A percentile compares a stretch with the other conserved stretches of the same genome.
These are phyloP conservation scores for Curvularia sp. DNA, from an alignment of 2,329 filamentous ascomycete species.

Conservation along the genomic window DNA sequence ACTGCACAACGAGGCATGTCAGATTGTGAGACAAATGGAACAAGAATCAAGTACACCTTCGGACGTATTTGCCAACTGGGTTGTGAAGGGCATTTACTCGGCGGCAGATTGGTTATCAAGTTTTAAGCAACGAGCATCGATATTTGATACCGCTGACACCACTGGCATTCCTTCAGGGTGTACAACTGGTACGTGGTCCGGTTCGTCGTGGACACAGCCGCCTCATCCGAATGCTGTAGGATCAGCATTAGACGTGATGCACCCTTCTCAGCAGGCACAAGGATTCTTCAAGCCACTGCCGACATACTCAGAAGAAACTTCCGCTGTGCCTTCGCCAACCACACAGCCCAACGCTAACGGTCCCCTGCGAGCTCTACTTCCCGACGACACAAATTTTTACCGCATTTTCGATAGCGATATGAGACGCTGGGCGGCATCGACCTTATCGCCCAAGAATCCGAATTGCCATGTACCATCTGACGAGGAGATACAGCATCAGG, in stretches of 20 bases:
- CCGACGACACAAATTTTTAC: slow-evolving; percentile 29
- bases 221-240: background rate
- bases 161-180: background rate
- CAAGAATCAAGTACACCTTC: slow-evolving; percentile 29
- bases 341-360: slow-evolving; percentile 13
- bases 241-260: background rate
- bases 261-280: background rate
- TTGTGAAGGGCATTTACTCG: slow-evolving; percentile 31
- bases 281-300: slow-evolving; percentile 4
- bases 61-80: slow-evolving; percentile 35
- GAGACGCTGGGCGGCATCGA: slow-evolving; percentile 34
- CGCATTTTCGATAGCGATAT: slow-evolving; percentile 30
- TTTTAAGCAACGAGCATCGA: slow-evolving; percentile 24
- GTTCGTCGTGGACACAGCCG: background rate
- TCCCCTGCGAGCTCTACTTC: slow-evolving; percentile 16
- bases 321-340: background rate
- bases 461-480: slow-evolving; percentile 38
- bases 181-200: background rate
- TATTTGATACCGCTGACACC: background rate
- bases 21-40: slow-evolving; percentile 35
- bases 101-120: slow-evolving; percentile 19
- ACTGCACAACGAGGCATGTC: slow-evolving; percentile 31
- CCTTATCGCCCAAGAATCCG: slow-evolving; percentile 34
- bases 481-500: slow-evolving; percentile 44
- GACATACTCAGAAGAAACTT: background rate